These are phyloP conservation scores for Trichosanthes cucumerina DNA, from an alignment of 306 rosid species.

Conservation along the genomic window DNA sequence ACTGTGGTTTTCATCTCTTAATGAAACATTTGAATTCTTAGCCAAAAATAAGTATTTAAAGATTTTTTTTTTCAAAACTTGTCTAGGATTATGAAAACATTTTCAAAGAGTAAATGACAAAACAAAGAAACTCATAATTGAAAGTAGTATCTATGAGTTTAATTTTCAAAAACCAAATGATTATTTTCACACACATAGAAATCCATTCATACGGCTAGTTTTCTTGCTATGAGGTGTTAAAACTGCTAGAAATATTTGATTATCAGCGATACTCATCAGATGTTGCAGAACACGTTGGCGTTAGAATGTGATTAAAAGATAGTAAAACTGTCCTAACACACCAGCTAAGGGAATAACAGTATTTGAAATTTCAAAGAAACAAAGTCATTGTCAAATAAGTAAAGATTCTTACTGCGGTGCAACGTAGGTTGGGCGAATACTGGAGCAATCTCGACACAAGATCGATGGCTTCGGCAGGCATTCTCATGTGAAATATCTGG, in stretches of 20 bases:
- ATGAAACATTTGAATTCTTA: too few species aligned
- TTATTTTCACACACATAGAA: too few species aligned
- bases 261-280: neutral
- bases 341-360: neutral
- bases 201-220: neutral
- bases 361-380: neutral
- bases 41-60: too few species aligned
- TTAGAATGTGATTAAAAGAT: neutral
- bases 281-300: neutral
- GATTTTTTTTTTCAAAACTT: neutral
- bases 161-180: too few species aligned
- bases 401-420: slow-evolving; percentile 69
- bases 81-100: neutral
- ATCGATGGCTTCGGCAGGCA: slow-evolving; percentile 89
- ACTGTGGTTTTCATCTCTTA: too few species aligned
- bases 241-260: neutral
- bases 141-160: too few species aligned
- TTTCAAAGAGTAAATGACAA: neutral
- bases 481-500: slow-evolving; percentile 74
- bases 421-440: slow-evolving; percentile 86
- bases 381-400: neutral
- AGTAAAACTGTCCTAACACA: neutral
- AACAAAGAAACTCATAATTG: neutral
- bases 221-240: neutral
- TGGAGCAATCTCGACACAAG: slow-evolving; percentile 88